Percentiles rank a stretch among this genome's conserved stretches.
phyloP scores from a whole-genome alignment of 2,329 filamentous ascomycete species.

The Cladosporium sp. region DNA sequence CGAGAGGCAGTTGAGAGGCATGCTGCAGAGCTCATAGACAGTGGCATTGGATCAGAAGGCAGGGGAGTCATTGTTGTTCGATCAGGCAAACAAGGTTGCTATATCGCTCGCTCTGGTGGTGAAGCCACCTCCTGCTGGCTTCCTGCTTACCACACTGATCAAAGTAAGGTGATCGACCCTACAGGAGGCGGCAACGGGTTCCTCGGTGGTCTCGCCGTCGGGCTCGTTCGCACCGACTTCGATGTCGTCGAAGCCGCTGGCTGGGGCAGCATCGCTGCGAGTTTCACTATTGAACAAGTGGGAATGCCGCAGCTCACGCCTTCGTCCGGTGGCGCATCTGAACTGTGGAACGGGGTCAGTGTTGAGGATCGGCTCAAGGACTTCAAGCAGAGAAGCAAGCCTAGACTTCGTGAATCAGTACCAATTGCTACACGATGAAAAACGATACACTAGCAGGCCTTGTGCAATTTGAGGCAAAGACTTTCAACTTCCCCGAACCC shows the following conservation, averaged over 20 bases:
- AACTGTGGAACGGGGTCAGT: slow-evolving; percentile 47
- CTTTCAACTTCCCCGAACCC: background rate
- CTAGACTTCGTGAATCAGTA: background rate
- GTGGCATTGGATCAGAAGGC: slow-evolving; percentile 29
- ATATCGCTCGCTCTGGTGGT: slow-evolving; percentile 31
- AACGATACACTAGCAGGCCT: too few species aligned
- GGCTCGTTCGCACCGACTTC: slow-evolving; percentile 51
- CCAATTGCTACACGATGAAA: background rate
- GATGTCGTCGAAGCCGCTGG: slow-evolving; percentile 65
- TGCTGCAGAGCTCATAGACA: slow-evolving; percentile 25
- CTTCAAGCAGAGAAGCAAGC: slow-evolving; percentile 32
- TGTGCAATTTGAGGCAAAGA: background rate
- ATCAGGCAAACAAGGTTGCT: slow-evolving; percentile 68
- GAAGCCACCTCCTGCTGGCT: slow-evolving; percentile 55
- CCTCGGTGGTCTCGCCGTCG: slow-evolving; percentile 59
- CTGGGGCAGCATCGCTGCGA: slow-evolving; percentile 78
- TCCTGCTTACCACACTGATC: slow-evolving; percentile 64
- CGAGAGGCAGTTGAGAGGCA: slow-evolving; percentile 39
- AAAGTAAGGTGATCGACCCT: slow-evolving; percentile 70
- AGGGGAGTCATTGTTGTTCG: slow-evolving; percentile 61
- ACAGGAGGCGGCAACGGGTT: slow-evolving; percentile 94
- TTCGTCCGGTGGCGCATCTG: slow-evolving; percentile 15
- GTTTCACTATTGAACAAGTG: slow-evolving; percentile 92
- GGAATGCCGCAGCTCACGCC: slow-evolving; percentile 63
- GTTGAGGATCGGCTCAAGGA: slow-evolving; percentile 41